A percentile compares a stretch with the other conserved stretches of the same genome.
phyloP scores from a whole-genome alignment of 1,284 basidiomycete genomes.

The Irpex sp. region DNA sequence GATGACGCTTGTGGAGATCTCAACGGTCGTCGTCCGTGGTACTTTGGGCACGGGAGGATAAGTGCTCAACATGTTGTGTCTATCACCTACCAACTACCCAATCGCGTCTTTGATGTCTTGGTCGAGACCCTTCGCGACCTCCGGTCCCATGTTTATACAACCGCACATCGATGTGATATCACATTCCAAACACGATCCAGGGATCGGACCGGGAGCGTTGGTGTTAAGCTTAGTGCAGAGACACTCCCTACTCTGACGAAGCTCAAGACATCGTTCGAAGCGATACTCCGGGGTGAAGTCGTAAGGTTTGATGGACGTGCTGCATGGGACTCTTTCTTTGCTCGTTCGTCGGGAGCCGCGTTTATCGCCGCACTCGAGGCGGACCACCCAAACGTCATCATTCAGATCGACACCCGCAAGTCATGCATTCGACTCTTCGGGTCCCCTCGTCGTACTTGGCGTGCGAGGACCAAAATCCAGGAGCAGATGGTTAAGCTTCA shows the following conservation, averaged over 20 bases:
- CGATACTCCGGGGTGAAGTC: constrained; percentile 55
- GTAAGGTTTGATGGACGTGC: constrained; percentile 44
- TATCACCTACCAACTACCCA: constrained; percentile 39
- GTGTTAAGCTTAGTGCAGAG: constrained; percentile 43
- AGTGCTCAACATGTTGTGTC: constrained; percentile 47
- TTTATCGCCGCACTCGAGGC: constrained; percentile 44
- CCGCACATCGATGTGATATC: constrained; percentile 20
- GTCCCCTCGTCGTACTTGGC: constrained; percentile 31
- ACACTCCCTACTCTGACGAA: constrained; percentile 42
- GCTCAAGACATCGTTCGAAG: constrained; percentile 57
- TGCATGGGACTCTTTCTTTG: constrained; percentile 64
- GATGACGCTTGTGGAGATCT: constrained; percentile 41
- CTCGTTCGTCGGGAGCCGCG: constrained; percentile 31
- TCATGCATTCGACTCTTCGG: constrained; percentile 54
- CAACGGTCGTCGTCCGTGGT: constrained; percentile 39
- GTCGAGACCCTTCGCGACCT: constrained; percentile 21
- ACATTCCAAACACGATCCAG: constrained; percentile 16
- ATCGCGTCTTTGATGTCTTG: constrained; percentile 30
- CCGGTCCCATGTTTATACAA: constrained; percentile 17
- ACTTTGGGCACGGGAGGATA: constrained; percentile 40
- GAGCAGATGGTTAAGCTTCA: constrained; percentile 40
- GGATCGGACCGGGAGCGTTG: constrained; percentile 18
- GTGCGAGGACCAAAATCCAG: constrained; percentile 41
- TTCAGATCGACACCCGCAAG: constrained; percentile 38
- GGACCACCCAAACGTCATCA: constrained; percentile 33